A percentile compares a stretch with the other conserved stretches of the same genome.
phyloP scores from a whole-genome alignment of 2,329 filamentous ascomycete species.

The Colletotrichum phormii region DNA sequence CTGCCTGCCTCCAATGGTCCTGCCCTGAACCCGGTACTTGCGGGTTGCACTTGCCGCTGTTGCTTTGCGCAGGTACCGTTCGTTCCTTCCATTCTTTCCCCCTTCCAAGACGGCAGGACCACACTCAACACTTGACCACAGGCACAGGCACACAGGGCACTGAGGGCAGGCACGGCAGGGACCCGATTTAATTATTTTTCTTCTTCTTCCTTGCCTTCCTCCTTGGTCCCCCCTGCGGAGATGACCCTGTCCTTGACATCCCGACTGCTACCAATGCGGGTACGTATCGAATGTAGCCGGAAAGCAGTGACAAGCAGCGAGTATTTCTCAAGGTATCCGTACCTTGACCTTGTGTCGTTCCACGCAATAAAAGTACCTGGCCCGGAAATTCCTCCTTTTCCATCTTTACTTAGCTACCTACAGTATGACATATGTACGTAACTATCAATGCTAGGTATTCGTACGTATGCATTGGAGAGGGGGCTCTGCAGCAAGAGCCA shows the following conservation, averaged over 20 bases:
- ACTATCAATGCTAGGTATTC: background rate
- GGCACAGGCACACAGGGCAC: background rate
- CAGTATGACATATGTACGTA: background rate
- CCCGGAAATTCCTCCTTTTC: too few species aligned
- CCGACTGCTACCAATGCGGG: background rate
- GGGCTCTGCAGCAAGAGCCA: background rate
- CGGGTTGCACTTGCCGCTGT: slow-evolving; percentile 15
- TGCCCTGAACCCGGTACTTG: slow-evolving; percentile 26
- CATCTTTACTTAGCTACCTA: too few species aligned
- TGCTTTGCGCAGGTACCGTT: slow-evolving; percentile 33
- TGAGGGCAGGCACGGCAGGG: background rate
- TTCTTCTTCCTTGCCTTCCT: background rate
- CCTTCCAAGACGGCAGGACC: background rate
- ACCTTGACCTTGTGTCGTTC: background rate
- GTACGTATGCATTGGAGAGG: background rate
- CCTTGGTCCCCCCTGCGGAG: background rate
- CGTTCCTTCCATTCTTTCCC: slow-evolving; percentile 12
- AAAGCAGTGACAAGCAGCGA: background rate
- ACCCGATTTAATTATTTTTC: background rate
- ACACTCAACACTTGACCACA: too few species aligned
- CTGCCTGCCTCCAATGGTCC: background rate
- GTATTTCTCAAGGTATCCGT: background rate
- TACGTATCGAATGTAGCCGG: background rate
- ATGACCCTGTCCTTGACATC: slow-evolving; percentile 4
- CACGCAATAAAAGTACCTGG: background rate